These are phyloP conservation scores for Eragrostis curvula DNA, from an alignment of 176 grass and related monocot species.

Conservation along the genomic window DNA sequence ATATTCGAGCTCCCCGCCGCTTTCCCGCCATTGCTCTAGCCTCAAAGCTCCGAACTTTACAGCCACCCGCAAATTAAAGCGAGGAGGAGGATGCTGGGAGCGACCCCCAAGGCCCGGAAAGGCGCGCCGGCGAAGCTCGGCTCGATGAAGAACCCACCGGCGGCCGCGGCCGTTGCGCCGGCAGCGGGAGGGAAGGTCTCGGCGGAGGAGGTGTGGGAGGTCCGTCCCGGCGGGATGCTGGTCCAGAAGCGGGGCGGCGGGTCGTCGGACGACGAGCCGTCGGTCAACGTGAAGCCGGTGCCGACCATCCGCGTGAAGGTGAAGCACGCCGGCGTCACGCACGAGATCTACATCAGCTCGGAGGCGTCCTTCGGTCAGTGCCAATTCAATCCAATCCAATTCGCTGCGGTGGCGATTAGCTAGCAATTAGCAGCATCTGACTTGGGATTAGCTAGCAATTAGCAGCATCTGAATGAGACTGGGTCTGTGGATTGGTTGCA, in stretches of 20 bases:
- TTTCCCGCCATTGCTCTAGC: constrained; percentile 37
- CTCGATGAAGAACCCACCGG: constrained; percentile 37
- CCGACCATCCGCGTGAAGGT: constrained; percentile 91
- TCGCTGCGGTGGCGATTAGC: neutral
- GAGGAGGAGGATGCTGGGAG: constrained; percentile 42
- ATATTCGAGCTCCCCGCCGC: neutral
- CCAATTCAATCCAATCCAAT: neutral
- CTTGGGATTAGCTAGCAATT: too few species aligned
- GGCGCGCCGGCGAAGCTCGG: constrained; percentile 42
- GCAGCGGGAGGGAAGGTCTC: constrained; percentile 41
- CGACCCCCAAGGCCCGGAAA: constrained; percentile 49
- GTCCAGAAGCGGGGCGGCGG: constrained; percentile 79
- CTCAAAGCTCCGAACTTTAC: constrained; percentile 25
- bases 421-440: too few species aligned
- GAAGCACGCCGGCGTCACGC: constrained; percentile 71
- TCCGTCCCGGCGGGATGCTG: constrained; percentile 88
- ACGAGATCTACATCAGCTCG: constrained; percentile 97
- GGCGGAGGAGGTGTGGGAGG: constrained; percentile 86
- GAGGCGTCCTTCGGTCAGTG: constrained; percentile 72
- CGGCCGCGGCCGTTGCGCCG: neutral
- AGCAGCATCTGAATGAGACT: neutral
- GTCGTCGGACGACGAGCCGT: constrained; percentile 38
- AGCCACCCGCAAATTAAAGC: constrained; percentile 7
- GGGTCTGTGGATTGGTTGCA: constrained; percentile 17
- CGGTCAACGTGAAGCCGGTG: constrained; percentile 55